Percentiles rank a stretch among this genome's conserved stretches.
These are phyloP conservation scores for Pythium rhizo-oryzae DNA, from an alignment of 352 stramenopile genomes.

Conservation along the genomic window DNA sequence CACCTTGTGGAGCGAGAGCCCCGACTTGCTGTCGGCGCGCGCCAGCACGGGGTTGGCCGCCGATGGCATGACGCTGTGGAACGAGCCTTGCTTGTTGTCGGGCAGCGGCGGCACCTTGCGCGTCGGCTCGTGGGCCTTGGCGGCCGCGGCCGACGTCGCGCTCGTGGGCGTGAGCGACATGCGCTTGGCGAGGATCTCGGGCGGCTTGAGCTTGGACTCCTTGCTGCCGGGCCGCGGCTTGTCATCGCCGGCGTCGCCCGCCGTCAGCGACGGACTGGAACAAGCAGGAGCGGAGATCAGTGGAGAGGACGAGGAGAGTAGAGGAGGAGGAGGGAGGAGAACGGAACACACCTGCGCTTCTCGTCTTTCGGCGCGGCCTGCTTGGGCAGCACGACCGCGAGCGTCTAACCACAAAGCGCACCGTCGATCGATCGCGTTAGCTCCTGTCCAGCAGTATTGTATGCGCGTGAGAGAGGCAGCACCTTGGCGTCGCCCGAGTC, in stretches of 20 bases:
- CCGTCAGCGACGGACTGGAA: conserved; percentile 25
- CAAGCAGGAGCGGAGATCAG: not conserved
- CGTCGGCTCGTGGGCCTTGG: conserved; percentile 29
- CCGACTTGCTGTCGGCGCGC: conserved; percentile 52
- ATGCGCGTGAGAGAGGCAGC: too few relatives aligned
- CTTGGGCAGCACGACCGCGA: conserved; percentile 23
- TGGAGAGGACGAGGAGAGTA: too few relatives aligned
- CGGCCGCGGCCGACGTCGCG: not conserved
- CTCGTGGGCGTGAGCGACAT: conserved; percentile 16
- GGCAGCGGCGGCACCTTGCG: conserved; percentile 53
- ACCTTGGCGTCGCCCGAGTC: conserved; percentile 41
- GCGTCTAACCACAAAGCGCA: conserved; percentile 12
- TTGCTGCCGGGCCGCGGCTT: conserved; percentile 33
- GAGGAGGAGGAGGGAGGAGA: not conserved
- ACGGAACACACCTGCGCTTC: conserved; percentile 27
- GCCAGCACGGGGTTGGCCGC: conserved; percentile 4
- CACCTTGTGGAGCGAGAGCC: conserved; percentile 55
- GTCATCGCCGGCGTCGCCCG: conserved; percentile 25
- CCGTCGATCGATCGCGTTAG: not conserved
- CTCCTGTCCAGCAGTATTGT: too few relatives aligned
- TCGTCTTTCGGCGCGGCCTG: conserved; percentile 33
- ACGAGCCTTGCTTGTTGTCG: conserved; percentile 37
- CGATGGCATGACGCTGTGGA: conserved; percentile 27
- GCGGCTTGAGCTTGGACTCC: conserved; percentile 78
- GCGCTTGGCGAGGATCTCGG: conserved; percentile 36